phyloP scores from a whole-genome alignment of 441 rosid genomes.

The Euphorbia corollata region DNA sequence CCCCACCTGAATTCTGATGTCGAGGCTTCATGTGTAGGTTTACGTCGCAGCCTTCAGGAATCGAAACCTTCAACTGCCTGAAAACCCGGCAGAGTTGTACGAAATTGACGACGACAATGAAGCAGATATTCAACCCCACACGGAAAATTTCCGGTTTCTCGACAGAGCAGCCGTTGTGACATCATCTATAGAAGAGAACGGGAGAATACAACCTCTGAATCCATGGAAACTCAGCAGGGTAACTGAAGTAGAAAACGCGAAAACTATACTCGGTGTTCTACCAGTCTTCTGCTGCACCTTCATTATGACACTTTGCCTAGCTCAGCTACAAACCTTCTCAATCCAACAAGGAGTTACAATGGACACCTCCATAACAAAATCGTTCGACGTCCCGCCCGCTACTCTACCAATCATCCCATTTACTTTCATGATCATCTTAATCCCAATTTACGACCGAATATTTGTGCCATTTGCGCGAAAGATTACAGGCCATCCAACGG shows the following conservation, averaged over 20 bases:
- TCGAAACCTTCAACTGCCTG: constrained; percentile 42
- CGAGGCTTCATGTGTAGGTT: constrained; percentile 27
- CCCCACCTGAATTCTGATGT: no score
- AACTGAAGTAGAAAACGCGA: constrained; percentile 55
- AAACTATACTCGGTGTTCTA: constrained; percentile 37
- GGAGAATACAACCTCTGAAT: constrained; percentile 22
- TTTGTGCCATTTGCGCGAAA: constrained; percentile 36
- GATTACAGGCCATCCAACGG: constrained; percentile 42
- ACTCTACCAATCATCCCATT: constrained; percentile 52
- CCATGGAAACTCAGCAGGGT: constrained; percentile 55
- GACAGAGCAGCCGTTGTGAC: constrained; percentile 52
- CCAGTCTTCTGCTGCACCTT: constrained; percentile 56
- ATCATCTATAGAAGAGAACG: not conserved
- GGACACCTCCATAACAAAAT: constrained; percentile 34
- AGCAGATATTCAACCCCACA: constrained; percentile 40
- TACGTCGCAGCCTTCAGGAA: constrained; percentile 44
- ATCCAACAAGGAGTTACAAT: constrained; percentile 52
- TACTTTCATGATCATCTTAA: constrained; percentile 33
- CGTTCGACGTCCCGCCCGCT: constrained; percentile 46
- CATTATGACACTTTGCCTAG: constrained; percentile 57
- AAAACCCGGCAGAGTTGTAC: constrained; percentile 37
- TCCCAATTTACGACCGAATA: constrained; percentile 41
- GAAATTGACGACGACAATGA: constrained; percentile 38
- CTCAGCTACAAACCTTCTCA: constrained; percentile 63
- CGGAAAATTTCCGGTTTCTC: constrained; percentile 36